Conservation (phyloP, 768 basidiomycete genomes). For the Tricholomella constricta region DNA sequence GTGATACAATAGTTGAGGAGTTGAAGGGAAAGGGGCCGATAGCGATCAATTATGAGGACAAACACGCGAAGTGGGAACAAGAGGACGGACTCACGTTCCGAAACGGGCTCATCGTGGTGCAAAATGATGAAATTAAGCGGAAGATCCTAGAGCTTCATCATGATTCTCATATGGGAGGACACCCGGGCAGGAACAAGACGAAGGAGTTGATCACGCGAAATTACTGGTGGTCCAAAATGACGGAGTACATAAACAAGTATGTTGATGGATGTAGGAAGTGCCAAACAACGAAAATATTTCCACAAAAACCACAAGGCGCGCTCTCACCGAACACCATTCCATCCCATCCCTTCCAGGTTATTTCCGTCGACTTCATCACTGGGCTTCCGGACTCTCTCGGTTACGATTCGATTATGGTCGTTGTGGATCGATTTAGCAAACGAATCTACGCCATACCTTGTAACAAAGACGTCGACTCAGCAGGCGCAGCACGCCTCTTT, state of each 20-base stretch:
- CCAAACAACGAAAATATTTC: conserved; percentile 30
- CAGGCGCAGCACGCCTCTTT: background rate
- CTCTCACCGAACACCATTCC: no score
- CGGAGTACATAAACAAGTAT: conserved; percentile 17
- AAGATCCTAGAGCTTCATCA: conserved; percentile 8
- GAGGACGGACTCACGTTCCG: no score
- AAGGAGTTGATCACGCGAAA: conserved; percentile 29
- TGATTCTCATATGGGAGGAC: conserved; percentile 25
- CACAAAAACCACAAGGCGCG: no score
- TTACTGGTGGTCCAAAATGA: conserved; percentile 25
- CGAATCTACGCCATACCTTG: no score
- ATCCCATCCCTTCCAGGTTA: conserved; percentile 31
- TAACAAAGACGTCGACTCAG: background rate
- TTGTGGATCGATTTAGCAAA: no score
- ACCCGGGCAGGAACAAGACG: no score
- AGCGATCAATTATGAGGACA: no score
- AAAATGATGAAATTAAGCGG: background rate
- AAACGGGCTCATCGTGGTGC: conserved; percentile 1
- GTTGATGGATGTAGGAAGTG: conserved; percentile 36
- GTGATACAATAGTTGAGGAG: background rate
- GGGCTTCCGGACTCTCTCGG: conserved; percentile 32
- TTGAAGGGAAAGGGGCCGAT: background rate
- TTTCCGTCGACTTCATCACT: conserved; percentile 39
- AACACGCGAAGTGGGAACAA: no score
- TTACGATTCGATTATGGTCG: no score